These are phyloP conservation scores for Orbilia javanica DNA, from an alignment of 2,329 filamentous ascomycete species.

Conservation along the genomic window DNA sequence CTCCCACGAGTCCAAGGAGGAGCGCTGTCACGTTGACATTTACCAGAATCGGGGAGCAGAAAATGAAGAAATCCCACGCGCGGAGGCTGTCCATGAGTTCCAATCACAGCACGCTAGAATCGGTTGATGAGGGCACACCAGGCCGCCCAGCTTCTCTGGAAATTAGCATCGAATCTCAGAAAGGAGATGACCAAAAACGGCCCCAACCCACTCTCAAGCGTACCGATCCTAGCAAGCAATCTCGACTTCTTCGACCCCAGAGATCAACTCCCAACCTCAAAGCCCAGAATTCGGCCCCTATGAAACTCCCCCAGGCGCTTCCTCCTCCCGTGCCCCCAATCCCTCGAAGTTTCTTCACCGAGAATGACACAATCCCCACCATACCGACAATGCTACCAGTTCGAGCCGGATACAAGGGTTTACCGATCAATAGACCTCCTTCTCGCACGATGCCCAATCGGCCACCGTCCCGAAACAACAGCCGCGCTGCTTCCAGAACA, in stretches of 20 bases:
- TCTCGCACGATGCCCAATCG: slow-evolving; percentile 67
- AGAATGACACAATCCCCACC: slow-evolving; percentile 64
- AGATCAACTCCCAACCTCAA: slow-evolving; percentile 53
- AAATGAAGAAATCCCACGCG: slow-evolving; percentile 54
- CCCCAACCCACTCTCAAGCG: slow-evolving; percentile 46
- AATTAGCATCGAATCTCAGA: slow-evolving; percentile 27
- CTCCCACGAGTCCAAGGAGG: slow-evolving; percentile 76
- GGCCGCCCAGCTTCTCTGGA: slow-evolving; percentile 51
- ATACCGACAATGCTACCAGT: slow-evolving; percentile 69
- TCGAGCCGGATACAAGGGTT: slow-evolving; percentile 60
- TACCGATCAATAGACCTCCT: slow-evolving; percentile 71
- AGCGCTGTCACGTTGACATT: slow-evolving; percentile 90
- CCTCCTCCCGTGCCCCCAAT: slow-evolving; percentile 61
- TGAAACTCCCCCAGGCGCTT: slow-evolving; percentile 58
- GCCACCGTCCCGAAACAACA: slow-evolving; percentile 61
- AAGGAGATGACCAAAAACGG: slow-evolving; percentile 34
- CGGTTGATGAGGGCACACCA: slow-evolving; percentile 46
- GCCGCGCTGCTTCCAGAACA: slow-evolving; percentile 65
- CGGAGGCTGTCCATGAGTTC: slow-evolving; percentile 54
- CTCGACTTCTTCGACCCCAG: slow-evolving; percentile 51
- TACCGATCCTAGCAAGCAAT: slow-evolving; percentile 39
- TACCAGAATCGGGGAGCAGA: slow-evolving; percentile 71
- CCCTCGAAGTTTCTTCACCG: slow-evolving; percentile 52
- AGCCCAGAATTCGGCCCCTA: slow-evolving; percentile 38
- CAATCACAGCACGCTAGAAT: slow-evolving; percentile 45